Base-by-base conservation (phyloP, 495 filamentous ascomycete genomes). In the Clavariopsis aquatica region DNA sequence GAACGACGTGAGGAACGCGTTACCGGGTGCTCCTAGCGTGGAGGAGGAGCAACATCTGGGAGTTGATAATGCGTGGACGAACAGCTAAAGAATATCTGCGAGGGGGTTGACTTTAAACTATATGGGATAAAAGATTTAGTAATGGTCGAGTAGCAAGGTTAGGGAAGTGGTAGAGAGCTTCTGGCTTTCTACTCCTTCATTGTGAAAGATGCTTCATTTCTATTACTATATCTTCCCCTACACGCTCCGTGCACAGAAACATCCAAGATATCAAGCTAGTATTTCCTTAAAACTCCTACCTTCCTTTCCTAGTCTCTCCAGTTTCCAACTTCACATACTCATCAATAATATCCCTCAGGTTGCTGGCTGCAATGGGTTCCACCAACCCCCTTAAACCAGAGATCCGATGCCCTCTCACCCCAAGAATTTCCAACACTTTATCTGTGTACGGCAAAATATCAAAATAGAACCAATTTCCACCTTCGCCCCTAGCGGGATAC, bases 381-480 rank as follows among this genome's bases (percentile, higher is more conserved):
- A 72, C 47, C 41, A 70, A 52, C 38, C 75, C 55, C n/a, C 62
- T 41, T 62, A 65, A 70, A 65, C 74, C 70, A 26, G 64, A 61
- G n/a, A 23, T 53, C 47, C 59, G 24, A 69, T 79, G 73, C 28
- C 69, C 73, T 12, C 26, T 53, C 29, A 79, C 49, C 0, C 74
- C 74, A 6, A 75, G 55, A 31, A 78, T 65, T 23, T 63, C 36
- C 20, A 77, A 60, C 23, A 79, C 26, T 29, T 28, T 55, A 62
- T 79, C 76, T 3, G 69, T 73, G 45, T 76, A 78, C 49, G 55
- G 52, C 10, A 73, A 60, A 51, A 70, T 46, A 49, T 82, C 80
- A 23, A 72, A 78, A 46, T 70, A 68, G 26, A 76, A 63, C 52
- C 65, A 76, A 52, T 78, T 76, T 7, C 78, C 79, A 31, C 43